These are phyloP conservation scores for Alternaria viburni DNA, from an alignment of 2,329 filamentous ascomycete species.

Conservation along the genomic window DNA sequence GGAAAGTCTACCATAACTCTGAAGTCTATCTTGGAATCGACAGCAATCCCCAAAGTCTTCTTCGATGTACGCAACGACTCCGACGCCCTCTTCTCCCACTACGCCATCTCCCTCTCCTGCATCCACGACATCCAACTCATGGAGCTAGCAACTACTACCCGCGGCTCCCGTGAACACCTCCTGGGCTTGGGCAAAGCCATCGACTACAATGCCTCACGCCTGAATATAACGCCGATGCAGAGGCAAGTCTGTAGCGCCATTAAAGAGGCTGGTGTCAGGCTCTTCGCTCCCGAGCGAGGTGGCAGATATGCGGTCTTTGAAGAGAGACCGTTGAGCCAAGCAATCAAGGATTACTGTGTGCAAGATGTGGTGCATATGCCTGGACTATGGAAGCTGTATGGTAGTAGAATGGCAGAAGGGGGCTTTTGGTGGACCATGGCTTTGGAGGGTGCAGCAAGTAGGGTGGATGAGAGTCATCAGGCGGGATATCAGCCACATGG, in stretches of 20 bases:
- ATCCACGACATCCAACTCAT: constrained; percentile 29
- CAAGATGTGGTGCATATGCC: background rate
- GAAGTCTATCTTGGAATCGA: constrained; percentile 38
- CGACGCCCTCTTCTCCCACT: constrained; percentile 31
- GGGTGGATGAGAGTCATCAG: background rate
- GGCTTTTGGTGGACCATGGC: background rate
- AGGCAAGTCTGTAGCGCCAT: background rate
- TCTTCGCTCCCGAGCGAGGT: background rate
- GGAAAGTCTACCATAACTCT: constrained; percentile 24
- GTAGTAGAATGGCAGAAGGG: background rate
- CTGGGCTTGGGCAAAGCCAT: background rate
- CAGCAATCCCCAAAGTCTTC: constrained; percentile 34
- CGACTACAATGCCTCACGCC: background rate
- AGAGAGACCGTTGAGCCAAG: background rate
- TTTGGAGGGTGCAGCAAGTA: background rate
- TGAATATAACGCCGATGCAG: background rate
- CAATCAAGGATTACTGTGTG: background rate
- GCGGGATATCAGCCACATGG: background rate
- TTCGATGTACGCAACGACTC: constrained; percentile 41
- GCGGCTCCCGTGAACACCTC: background rate
- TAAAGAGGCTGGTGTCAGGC: background rate
- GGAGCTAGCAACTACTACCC: constrained; percentile 17
- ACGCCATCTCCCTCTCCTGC: constrained; percentile 14
- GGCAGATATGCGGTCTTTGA: background rate
- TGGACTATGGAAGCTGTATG: background rate